These are phyloP conservation scores for Halenospora varia DNA, from an alignment of 495 filamentous ascomycete species.

Conservation along the genomic window DNA sequence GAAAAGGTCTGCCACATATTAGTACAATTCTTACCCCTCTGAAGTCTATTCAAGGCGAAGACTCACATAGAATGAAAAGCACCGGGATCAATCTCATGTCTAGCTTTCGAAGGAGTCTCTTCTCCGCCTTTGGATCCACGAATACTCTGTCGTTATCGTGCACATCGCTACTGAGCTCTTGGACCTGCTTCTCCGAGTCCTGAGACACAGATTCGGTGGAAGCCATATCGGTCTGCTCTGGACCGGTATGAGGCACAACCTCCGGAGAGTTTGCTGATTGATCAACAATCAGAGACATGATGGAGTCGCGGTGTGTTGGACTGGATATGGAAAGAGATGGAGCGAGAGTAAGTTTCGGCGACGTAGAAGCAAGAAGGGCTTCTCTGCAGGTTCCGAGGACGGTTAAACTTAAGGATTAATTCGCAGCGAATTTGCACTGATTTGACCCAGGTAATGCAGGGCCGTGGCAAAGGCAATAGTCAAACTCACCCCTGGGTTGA, in stretches of 20 bases:
- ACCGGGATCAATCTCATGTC: neutral
- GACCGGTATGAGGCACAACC: neutral
- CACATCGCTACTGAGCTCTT: neutral
- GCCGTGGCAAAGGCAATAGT: neutral
- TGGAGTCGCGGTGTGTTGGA: neutral
- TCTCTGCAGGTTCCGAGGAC: neutral
- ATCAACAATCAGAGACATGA: neutral
- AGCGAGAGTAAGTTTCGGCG: no score
- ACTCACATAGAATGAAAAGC: neutral
- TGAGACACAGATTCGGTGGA: neutral
- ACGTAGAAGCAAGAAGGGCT: neutral
- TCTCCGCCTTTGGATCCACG: neutral
- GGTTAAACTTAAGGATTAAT: neutral
- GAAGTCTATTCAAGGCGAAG: neutral
- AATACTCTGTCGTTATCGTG: neutral
- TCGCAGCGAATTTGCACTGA: neutral
- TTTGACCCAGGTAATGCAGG: neutral
- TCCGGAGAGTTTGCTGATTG: neutral
- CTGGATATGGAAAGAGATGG: no score
- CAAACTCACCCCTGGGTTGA: neutral
- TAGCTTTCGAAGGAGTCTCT: neutral
- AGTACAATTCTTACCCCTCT: neutral
- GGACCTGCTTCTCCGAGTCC: neutral
- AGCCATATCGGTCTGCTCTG: no score
- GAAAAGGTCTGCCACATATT: slow-evolving; percentile 46